Evolutionary conservation across 495 filamentous ascomycete genomes (phyloP).

Genomic region (Thermochaetoides thermophila): DNA sequence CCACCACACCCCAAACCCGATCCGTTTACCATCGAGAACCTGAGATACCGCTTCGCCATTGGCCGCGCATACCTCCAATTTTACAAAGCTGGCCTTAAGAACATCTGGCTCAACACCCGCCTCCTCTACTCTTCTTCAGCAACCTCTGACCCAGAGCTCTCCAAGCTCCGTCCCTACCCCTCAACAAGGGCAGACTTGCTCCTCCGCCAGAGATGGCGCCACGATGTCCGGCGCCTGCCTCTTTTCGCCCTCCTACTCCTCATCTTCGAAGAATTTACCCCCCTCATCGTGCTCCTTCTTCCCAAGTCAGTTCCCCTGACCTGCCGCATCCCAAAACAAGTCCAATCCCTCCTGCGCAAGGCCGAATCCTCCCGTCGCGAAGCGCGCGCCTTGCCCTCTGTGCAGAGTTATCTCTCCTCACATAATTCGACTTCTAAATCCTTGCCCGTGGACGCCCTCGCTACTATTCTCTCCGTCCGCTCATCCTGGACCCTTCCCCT

Average conservation of each 20-base stretch:
- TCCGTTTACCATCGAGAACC: constrained; percentile 18
- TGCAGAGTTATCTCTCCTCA: too few relatives aligned
- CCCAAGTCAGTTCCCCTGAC: constrained; percentile 57
- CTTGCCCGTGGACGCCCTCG: too few relatives aligned
- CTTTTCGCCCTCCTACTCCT: constrained; percentile 58
- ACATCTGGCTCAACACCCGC: constrained; percentile 43
- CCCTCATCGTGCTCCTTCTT: constrained; percentile 53
- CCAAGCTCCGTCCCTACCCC: constrained; percentile 13
- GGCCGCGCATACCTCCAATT: constrained; percentile 55
- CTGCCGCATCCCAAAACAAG: constrained; percentile 66
- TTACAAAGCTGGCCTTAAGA: constrained; percentile 73
- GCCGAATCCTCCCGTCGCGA: constrained; percentile 32
- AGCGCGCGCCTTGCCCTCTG: too few relatives aligned
- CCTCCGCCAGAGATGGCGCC: constrained; percentile 23
- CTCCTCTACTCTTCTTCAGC: constrained; percentile 7
- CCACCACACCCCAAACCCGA: constrained; percentile 13
- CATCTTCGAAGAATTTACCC: constrained; percentile 73
- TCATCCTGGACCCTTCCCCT: too few relatives aligned
- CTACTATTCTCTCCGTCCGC: too few relatives aligned
- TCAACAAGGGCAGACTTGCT: constrained; percentile 11
- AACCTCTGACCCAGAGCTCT: too few relatives aligned
- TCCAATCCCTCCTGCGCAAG: constrained; percentile 37
- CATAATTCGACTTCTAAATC: too few relatives aligned
- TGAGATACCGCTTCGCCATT: constrained; percentile 30
- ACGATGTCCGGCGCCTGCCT: constrained; percentile 62